Conservation (phyloP, 345 rosid species). For the Moringa oleifera region DNA sequence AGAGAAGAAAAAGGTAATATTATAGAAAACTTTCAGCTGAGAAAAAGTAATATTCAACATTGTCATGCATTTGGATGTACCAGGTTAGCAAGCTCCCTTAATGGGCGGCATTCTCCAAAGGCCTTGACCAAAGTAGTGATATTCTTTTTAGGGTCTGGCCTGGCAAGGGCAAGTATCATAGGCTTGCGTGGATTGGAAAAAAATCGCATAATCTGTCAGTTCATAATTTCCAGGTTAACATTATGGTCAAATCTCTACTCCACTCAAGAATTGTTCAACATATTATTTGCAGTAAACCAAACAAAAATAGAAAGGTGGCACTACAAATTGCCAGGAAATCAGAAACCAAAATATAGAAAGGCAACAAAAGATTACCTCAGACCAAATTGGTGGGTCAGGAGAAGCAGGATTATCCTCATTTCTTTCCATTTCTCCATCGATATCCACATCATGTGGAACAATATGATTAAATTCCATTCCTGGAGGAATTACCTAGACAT, state of each 20-base stretch:
- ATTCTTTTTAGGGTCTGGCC: constrained; percentile 87
- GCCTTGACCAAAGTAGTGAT: constrained; percentile 76
- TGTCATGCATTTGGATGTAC: constrained; percentile 27
- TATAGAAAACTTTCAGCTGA: neutral
- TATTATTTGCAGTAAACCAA: neutral
- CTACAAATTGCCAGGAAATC: neutral
- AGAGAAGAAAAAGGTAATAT: neutral
- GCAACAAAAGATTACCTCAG: constrained; percentile 44
- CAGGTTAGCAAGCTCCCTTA: constrained; percentile 77
- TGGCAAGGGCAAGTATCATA: constrained; percentile 83
- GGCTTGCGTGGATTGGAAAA: constrained; percentile 77
- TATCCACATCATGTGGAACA: constrained; percentile 62
- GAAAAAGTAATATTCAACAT: neutral
- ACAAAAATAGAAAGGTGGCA: neutral
- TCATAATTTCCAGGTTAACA: constrained; percentile 1
- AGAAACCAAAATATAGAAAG: neutral
- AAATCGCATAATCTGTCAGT: constrained; percentile 72
- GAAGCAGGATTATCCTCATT: constrained; percentile 50
- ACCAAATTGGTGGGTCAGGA: constrained; percentile 79
- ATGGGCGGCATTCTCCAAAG: constrained; percentile 75
- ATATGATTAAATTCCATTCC: constrained; percentile 94
- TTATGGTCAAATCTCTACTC: constrained; percentile 2
- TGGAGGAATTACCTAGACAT: constrained; percentile 77
- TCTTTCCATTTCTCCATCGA: constrained; percentile 58
- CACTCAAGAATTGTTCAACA: neutral